These are phyloP conservation scores for Allodekkera sacchari DNA, from an alignment of 805 yeast genomes.

Conservation along the genomic window DNA sequence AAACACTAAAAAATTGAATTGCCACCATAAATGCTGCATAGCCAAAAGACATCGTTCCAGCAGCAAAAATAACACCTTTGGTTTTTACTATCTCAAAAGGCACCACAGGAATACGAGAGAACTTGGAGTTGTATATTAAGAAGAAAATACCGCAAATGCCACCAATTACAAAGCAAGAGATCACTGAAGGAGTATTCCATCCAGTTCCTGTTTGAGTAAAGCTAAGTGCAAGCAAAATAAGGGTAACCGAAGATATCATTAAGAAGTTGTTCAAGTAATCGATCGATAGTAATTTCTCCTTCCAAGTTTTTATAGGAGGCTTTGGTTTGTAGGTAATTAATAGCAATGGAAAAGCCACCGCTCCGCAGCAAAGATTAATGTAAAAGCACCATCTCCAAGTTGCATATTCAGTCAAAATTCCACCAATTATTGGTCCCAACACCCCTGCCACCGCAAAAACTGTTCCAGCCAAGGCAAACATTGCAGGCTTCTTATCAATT, in stretches of 20 bases:
- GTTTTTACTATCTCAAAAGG: conserved; percentile 23
- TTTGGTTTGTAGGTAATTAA: conserved; percentile 4
- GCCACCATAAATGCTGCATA: conserved; percentile 32
- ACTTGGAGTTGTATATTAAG: conserved; percentile 7
- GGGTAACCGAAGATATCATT: conserved; percentile 34
- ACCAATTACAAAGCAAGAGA: conserved; percentile 40
- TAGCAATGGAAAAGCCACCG: conserved; percentile 24
- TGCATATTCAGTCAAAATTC: conserved; percentile 41
- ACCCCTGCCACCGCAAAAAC: conserved; percentile 46
- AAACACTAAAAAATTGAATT: conserved; percentile 31
- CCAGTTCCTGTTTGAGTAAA: conserved; percentile 48
- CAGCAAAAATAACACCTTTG: too few species aligned
- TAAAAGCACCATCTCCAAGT: conserved; percentile 76
- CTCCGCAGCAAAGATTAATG: conserved; percentile 62
- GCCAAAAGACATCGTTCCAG: conserved; percentile 29
- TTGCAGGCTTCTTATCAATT: conserved; percentile 28
- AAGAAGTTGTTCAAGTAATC: conserved; percentile 42
- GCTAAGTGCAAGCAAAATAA: conserved; percentile 43
- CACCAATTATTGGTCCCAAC: conserved; percentile 60
- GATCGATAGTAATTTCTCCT: conserved; percentile 29
- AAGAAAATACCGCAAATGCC: conserved; percentile 29
- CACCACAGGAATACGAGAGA: conserved; percentile 12
- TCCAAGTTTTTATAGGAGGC: conserved; percentile 5
- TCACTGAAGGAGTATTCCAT: conserved; percentile 50
- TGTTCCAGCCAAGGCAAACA: conserved; percentile 32